Evolutionary conservation across 805 yeast genomes (phyloP).

Genomic region (Wickerhamiella occidentalis): DNA sequence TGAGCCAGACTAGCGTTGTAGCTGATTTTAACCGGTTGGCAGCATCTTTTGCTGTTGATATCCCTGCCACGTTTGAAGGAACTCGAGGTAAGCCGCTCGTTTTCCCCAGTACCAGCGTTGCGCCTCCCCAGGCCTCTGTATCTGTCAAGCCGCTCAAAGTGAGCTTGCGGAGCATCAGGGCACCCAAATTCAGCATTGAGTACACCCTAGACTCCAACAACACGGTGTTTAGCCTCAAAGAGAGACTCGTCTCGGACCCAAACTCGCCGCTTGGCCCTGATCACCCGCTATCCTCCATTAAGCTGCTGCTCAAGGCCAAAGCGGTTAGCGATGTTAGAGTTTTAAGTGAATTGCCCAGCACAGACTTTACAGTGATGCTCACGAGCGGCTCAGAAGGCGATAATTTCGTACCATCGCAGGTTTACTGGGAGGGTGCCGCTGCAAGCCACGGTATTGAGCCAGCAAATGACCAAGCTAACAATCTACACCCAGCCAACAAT

Average conservation of each 20-base stretch:
- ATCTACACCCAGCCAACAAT: no score
- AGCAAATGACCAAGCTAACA: no score
- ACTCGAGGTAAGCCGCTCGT: slow-evolving; percentile 9
- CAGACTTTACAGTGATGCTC: slow-evolving; percentile 20
- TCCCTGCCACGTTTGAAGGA: slow-evolving; percentile 11
- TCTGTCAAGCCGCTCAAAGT: slow-evolving; percentile 19
- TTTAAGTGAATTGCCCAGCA: slow-evolving; percentile 16
- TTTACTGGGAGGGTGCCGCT: slow-evolving; percentile 16
- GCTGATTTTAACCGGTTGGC: slow-evolving; percentile 5
- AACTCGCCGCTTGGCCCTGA: slow-evolving; percentile 18
- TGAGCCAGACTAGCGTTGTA: slow-evolving; percentile 8
- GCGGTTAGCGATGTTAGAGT: slow-evolving; percentile 20
- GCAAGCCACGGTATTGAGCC: background rate
- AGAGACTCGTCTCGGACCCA: slow-evolving; percentile 24
- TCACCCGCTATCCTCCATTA: slow-evolving; percentile 13
- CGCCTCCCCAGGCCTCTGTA: background rate
- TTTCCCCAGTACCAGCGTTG: slow-evolving; percentile 8
- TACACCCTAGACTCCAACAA: slow-evolving; percentile 19
- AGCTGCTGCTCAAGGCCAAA: slow-evolving; percentile 18
- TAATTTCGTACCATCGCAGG: slow-evolving; percentile 16
- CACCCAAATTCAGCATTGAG: slow-evolving; percentile 49
- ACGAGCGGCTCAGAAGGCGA: slow-evolving; percentile 7
- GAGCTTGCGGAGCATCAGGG: slow-evolving; percentile 52
- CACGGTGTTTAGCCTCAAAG: slow-evolving; percentile 24
- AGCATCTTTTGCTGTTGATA: slow-evolving; percentile 1